phyloP scores from a whole-genome alignment of 331 rosid genomes.

The Quercus lobata region DNA sequence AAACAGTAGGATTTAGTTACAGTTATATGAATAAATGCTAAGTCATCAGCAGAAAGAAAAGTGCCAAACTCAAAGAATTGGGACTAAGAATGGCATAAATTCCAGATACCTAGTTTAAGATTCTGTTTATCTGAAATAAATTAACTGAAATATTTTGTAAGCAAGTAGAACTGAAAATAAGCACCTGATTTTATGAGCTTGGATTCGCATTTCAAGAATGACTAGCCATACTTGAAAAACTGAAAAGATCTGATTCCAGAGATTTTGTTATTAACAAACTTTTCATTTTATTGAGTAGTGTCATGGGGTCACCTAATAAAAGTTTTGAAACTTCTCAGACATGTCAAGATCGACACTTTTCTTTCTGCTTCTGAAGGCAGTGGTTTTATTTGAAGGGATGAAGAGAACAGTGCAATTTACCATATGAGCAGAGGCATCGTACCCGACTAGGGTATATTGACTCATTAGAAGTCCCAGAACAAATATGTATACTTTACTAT shows the following conservation, averaged over 20 bases:
- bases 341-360: not conserved
- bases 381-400: not conserved
- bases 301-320: not conserved
- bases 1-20: conserved; percentile 7
- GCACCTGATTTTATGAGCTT: not conserved
- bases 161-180: not conserved
- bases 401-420: conserved; percentile 32
- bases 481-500: conserved; percentile 66
- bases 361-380: not conserved
- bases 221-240: not conserved
- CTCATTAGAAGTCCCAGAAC: conserved; percentile 92
- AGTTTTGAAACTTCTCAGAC: not conserved
- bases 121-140: not conserved
- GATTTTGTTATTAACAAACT: not conserved
- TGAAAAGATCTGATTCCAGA: not conserved
- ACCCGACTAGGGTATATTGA: conserved; percentile 87
- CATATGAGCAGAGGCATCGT: conserved; percentile 99
- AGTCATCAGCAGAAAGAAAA: conserved; percentile 6
- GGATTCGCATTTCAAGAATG: not conserved
- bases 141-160: not conserved
- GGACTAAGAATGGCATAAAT: not conserved
- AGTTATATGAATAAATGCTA: conserved; percentile 1
- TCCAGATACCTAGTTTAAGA: not conserved
- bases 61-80: not conserved
- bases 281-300: not conserved